Percentiles rank a stretch among this genome's conserved stretches.
phyloP scores from a whole-genome alignment of 2,329 filamentous ascomycete genomes.

The Diaporthe sp. region DNA sequence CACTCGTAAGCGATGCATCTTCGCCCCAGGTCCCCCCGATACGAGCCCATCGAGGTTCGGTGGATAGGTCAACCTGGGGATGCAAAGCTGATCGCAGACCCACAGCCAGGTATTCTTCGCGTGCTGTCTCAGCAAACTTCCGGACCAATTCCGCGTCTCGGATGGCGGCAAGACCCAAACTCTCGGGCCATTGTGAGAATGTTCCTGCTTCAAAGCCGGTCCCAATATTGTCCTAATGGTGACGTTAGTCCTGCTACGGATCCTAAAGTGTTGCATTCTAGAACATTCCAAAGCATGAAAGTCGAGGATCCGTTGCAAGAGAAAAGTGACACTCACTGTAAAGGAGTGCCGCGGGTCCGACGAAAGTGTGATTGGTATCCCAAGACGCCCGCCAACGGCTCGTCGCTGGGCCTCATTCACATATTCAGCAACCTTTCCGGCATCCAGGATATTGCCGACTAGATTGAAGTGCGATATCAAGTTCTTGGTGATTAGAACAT shows the following conservation, averaged over 20 bases:
- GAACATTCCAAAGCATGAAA: too few species aligned
- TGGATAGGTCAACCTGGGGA: constrained; percentile 61
- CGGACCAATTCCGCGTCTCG: constrained; percentile 54
- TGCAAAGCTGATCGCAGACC: constrained; percentile 58
- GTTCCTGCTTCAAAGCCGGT: constrained; percentile 54
- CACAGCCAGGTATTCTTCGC: constrained; percentile 56
- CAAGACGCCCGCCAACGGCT: constrained; percentile 55
- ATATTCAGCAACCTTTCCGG: constrained; percentile 48
- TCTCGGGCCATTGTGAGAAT: constrained; percentile 64
- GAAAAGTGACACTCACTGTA: too few species aligned
- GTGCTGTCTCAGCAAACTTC: constrained; percentile 59
- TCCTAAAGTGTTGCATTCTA: too few species aligned
- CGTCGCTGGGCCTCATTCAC: constrained; percentile 53
- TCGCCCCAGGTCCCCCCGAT: constrained; percentile 59
- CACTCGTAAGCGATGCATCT: constrained; percentile 53
- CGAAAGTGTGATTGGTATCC: constrained; percentile 60
- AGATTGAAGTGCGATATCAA: constrained; percentile 36
- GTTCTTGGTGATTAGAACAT: constrained; percentile 17
- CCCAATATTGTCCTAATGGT: constrained; percentile 47
- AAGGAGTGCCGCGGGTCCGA: constrained; percentile 60
- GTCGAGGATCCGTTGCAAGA: too few species aligned
- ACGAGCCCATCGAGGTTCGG: constrained; percentile 62
- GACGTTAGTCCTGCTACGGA: too few species aligned
- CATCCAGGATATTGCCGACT: constrained; percentile 41
- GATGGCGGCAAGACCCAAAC: constrained; percentile 59